Percentiles rank a stretch among this genome's conserved stretches.
These are phyloP conservation scores for Dictyostelium brefeldianum DNA, from an alignment of 78 protist genomes.

Conservation along the genomic window DNA sequence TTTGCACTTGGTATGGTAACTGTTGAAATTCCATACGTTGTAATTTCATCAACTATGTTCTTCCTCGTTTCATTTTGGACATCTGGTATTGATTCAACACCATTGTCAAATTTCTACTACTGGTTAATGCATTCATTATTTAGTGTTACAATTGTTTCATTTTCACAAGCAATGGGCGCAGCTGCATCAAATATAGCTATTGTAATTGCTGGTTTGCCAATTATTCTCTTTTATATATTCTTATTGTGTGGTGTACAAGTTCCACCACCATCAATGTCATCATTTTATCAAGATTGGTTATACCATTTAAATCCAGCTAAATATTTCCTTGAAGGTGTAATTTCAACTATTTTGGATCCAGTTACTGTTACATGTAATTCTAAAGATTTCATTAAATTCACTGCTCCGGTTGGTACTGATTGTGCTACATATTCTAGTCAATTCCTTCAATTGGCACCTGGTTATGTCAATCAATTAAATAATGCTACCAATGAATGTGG, in stretches of 20 bases:
- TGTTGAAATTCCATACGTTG: conserved; percentile 63
- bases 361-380: not conserved
- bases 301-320: conserved; percentile 47
- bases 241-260: conserved; percentile 63
- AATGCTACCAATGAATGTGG: conserved; percentile 27
- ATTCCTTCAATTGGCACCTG: conserved; percentile 5
- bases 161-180: conserved; percentile 74
- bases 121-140: conserved; percentile 47
- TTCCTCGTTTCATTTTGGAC: conserved; percentile 59
- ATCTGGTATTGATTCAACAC: conserved; percentile 34
- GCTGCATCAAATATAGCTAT: conserved; percentile 47
- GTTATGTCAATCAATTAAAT: not conserved
- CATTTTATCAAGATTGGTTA: conserved; percentile 58
- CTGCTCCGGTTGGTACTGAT: conserved; percentile 31
- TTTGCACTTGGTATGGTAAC: conserved; percentile 53
- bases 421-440: conserved; percentile 31
- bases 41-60: conserved; percentile 49
- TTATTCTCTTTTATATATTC: conserved; percentile 47
- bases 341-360: conserved; percentile 42
- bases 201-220: conserved; percentile 40
- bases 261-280: conserved; percentile 31
- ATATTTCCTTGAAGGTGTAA: conserved; percentile 74
- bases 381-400: conserved; percentile 41
- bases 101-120: conserved; percentile 32
- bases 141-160: conserved; percentile 46